Evolutionary conservation across 441 rosid species (phyloP), one percentile per base, ranked within the genome.

Genomic region (Biscutella laevigata): DNA sequence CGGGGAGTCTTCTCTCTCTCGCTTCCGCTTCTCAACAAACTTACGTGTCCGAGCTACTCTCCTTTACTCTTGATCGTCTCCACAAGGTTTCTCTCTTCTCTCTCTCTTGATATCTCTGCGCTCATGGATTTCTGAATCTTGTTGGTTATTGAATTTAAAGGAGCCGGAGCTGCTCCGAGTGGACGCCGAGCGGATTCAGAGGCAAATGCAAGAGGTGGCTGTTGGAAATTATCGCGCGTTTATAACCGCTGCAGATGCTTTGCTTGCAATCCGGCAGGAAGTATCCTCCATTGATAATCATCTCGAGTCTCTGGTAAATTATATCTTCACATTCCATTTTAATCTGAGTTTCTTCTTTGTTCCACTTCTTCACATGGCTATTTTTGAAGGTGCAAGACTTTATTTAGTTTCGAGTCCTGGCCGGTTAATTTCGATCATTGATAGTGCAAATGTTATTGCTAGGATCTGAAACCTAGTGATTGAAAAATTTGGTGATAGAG

Each of bases 201-300:
- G 87, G 81, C 95, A 91, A 74, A 91, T 83, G 96, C 96, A 85
- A 72, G 98, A 88, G 67, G 95, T 91, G 27, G 95, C 98, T 2
- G 94, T 91, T 51, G 91, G 83, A n/a, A 83, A 88, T 57, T 88
- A 88, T 77, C 84, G 95, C 25, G 81, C 96, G 13, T 88, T 91
- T 65, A 85, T 91, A 35, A 79, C 91, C 5, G 91, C 98, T 26
- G 84, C 98, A 1, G 98, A 91, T 73, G 95, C 94, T 15, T 70
- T 91, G 71, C 85, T 87, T 60, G 90, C 82, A 30, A 85, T 91
- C 61, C 74, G 84, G 43, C 85, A 81, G 56, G 83, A 91, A 76
- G 95, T 91, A 4, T 77, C 87, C 59, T 81, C 85, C 29, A 77
- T 91, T 14, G 94, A 91, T 71, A 83, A 76, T 64, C 96, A 87